Base-by-base conservation (phyloP, 1,284 basidiomycete species). In the Trichosporon asahii region DNA sequence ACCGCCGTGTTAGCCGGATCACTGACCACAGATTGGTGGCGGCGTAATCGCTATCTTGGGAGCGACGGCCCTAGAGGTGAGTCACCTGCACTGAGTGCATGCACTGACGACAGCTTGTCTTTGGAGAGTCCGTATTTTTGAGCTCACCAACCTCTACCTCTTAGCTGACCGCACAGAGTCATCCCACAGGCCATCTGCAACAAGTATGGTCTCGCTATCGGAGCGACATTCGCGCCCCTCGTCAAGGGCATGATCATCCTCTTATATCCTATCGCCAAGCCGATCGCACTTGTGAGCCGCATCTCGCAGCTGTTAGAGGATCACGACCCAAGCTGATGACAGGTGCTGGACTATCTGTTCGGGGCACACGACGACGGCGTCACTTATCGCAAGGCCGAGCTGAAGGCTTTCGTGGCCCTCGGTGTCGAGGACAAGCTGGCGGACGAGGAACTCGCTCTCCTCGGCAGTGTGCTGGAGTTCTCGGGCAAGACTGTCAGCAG, bases 371-470 rank as follows among this genome's bases (percentile, higher is more conserved):
- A 77, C 44, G 80, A 85, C 57, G 82, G 86, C 0, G 87, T 91
- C 68, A 93, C 91, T 0, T 95, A 95, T 84, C 92, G 93, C 76
- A 94, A 94, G 80, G 91, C 92, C 0, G 92, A 95, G 78, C 88
- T 97, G 60, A 93, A 92, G 83, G 92, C 92, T 0, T 97, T 98
- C 82, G 88, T 98, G 23, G 64, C 91, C 80, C 61, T 84, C 80
- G 75, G 86, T 78, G 82, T 85, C 80, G 92, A 95, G 83, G 87
- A 93, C 71, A 89, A 90, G 33, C 88, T 93, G 37, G 89, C 90
- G 77, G 90, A 95, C 76, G 91, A 95, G 73, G 91, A 95, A 80
- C 91, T 94, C 65, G 87, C 87, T 65, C 92, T 95, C 68, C 84
- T 95, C 49, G 94, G 93, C 74, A 91, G 91, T 18, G 92, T 95